Base-by-base conservation (phyloP, 345 rosid genomes). In the Lumnitzera racemosa region DNA sequence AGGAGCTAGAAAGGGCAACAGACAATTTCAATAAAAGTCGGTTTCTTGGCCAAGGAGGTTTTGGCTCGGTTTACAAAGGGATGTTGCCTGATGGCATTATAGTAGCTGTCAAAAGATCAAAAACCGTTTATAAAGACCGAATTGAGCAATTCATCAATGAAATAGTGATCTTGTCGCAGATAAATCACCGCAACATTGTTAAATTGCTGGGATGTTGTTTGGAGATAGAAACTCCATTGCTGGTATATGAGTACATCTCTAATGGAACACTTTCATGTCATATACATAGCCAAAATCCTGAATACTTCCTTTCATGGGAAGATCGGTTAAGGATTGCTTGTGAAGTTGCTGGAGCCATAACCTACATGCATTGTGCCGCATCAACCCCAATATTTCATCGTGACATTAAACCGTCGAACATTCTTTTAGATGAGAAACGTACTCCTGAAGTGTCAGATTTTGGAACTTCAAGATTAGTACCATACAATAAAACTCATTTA, bases 371-470 rank as follows among this genome's bases (percentile, higher is more conserved):
- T 46, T 72, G 61, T 52, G 65, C 71, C 11, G 66, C 67, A 59
- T 59, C 76, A 13, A 43, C 56, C 11, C 74, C 80, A 15, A 71
- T 70, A 43, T 54, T 64, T 15, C 81, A 74, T 41, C 68, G 72
- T 0, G 82, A 71, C 49, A 68, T 78, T 3, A 71, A 74, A 47
- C 69, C 74, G 10, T 55, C 69, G 15, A 78, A 74, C 60, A 74
- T 72, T 15, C 74, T 71, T 12, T 56, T 74, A 31, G 72, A 71
- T 24, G 67, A 67, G 1, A 70, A 47, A 51, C 65, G 25, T 27
- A 61, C 46, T 0, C 54, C 63, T 11, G 53, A 71, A 66, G 70
- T 57, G 10, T 16, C 56, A 0, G 61, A 49, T 12, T 71, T 71
- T 53, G 61, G 70, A 16, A 66, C 67, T 47, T 66, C 67, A 24